These are phyloP conservation scores for Aspergillus awamori DNA, from an alignment of 2,329 filamentous ascomycete genomes.

Conservation along the genomic window DNA sequence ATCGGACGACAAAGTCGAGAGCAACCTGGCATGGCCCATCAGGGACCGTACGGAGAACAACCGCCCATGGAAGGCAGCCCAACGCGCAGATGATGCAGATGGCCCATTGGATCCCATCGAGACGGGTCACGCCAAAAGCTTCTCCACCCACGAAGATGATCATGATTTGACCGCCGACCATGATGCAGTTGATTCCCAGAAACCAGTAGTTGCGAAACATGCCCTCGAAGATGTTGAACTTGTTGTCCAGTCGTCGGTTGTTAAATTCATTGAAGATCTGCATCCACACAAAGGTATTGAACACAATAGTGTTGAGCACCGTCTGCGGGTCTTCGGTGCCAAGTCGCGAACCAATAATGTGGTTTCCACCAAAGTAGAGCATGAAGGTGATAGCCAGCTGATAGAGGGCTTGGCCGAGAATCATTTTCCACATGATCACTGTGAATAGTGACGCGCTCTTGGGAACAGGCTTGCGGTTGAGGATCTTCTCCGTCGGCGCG, in stretches of 20 bases:
- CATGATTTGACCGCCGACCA: constrained; percentile 85
- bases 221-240: constrained; percentile 93
- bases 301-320: constrained; percentile 78
- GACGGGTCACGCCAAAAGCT: constrained; percentile 73
- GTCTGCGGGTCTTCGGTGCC: constrained; percentile 46
- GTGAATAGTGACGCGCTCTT: constrained; percentile 80
- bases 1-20: constrained; percentile 54
- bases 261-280: constrained; percentile 99
- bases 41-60: constrained; percentile 79
- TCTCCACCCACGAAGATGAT: constrained; percentile 85
- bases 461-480: constrained; percentile 76
- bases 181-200: constrained; percentile 78
- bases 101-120: constrained; percentile 80
- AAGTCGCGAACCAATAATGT: constrained; percentile 62
- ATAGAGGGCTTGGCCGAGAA: constrained; percentile 87
- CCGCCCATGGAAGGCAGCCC: constrained; percentile 81
- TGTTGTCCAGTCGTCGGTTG: constrained; percentile 91
- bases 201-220: constrained; percentile 87
- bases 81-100: constrained; percentile 82
- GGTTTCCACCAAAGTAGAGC: constrained; percentile 73
- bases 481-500: constrained; percentile 77
- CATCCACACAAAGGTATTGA: constrained; percentile 99
- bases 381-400: constrained; percentile 79
- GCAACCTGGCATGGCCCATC: constrained; percentile 59
- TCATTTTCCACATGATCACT: constrained; percentile 99